Percentiles rank a stretch among this genome's conserved stretches.
phyloP scores from a whole-genome alignment of 2,329 filamentous ascomycete species.

The Aspergillus sp. region DNA sequence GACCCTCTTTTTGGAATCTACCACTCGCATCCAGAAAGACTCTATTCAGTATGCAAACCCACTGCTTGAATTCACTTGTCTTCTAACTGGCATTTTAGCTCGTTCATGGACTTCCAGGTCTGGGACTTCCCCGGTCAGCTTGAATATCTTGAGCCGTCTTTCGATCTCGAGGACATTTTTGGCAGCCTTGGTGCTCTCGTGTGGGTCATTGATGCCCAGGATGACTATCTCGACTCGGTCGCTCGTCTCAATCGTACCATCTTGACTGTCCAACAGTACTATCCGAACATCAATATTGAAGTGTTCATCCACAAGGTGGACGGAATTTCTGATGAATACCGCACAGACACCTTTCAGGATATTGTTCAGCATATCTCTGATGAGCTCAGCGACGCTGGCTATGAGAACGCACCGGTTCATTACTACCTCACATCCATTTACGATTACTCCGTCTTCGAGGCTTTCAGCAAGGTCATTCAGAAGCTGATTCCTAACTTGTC shows the following conservation, averaged over 20 bases:
- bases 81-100: constrained; percentile 49
- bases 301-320: constrained; percentile 99
- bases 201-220: constrained; percentile 98
- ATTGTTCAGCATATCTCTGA: constrained; percentile 96
- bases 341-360: constrained; percentile 91
- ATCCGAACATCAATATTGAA: constrained; percentile 92
- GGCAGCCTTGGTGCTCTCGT: constrained; percentile 90
- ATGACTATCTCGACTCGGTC: constrained; percentile 93
- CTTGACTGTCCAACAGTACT: constrained; percentile 78
- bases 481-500: constrained; percentile 92
- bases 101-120: constrained; percentile 98
- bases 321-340: constrained; percentile 94
- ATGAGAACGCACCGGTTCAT: constrained; percentile 87
- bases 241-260: constrained; percentile 83
- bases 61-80: too few species aligned
- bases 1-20: constrained; percentile 92
- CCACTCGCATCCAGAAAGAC: constrained; percentile 88
- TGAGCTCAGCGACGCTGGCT: constrained; percentile 86
- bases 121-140: constrained; percentile 97
- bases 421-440: constrained; percentile 98
- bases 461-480: constrained; percentile 97
- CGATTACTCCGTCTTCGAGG: constrained; percentile 97
- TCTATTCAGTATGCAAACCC: constrained; percentile 72
- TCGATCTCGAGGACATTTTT: constrained; percentile 91
- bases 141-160: constrained; percentile 82